These are phyloP conservation scores for Leishmania tropica DNA, from an alignment of 208 protist genomes.

Conservation along the genomic window DNA sequence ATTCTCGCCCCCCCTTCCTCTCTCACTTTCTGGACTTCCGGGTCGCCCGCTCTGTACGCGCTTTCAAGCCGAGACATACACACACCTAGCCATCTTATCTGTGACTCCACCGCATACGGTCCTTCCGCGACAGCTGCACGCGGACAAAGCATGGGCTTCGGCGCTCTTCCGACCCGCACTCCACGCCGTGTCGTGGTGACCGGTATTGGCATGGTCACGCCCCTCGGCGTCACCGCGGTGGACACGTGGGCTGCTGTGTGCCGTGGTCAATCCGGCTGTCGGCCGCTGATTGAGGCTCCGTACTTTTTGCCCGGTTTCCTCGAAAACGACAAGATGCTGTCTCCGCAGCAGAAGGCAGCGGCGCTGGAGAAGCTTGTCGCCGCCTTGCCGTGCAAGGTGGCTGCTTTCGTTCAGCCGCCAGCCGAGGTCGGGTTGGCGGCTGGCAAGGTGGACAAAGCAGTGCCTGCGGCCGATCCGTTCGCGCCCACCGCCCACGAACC, in stretches of 20 bases:
- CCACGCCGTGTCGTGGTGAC: conserved; percentile 95
- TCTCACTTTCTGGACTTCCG: background rate
- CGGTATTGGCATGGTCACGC: conserved; percentile 94
- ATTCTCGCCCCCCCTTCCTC: background rate
- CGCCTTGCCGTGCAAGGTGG: conserved; percentile 74
- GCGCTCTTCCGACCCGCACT: conserved; percentile 37
- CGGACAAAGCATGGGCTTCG: conserved; percentile 21
- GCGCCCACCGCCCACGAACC: conserved; percentile 58
- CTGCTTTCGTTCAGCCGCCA: conserved; percentile 47
- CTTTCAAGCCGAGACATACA: background rate
- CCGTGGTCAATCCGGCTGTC: conserved; percentile 59
- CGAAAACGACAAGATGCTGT: conserved; percentile 33
- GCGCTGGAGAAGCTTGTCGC: conserved; percentile 40
- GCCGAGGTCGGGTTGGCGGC: background rate
- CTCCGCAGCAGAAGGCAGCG: conserved; percentile 28
- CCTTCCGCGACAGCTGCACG: background rate
- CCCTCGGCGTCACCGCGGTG: conserved; percentile 81
- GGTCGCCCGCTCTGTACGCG: background rate
- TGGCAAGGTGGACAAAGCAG: background rate
- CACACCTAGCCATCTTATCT: background rate
- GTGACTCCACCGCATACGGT: background rate
- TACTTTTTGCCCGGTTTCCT: conserved; percentile 74
- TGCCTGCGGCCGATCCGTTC: conserved; percentile 31
- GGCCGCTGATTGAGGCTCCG: conserved; percentile 40
- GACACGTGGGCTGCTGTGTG: conserved; percentile 83